Conservation (phyloP, 495 filamentous ascomycete genomes). For the Mytilinidion resinicola region DNA sequence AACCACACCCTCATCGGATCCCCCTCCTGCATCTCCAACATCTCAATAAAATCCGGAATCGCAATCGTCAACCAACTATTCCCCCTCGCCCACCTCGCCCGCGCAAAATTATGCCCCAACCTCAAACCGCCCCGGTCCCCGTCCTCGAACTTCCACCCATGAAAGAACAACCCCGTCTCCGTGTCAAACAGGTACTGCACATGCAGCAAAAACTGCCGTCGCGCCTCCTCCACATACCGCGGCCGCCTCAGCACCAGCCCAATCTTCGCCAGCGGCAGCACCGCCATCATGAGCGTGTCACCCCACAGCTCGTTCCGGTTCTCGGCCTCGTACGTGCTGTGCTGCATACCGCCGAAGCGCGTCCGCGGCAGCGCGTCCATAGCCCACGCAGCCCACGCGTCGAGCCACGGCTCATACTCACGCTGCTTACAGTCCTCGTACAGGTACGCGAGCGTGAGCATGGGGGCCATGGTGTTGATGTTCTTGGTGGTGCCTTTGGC, state of each 20-base stretch:
- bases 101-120: conserved; percentile 64
- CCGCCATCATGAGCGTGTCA: conserved; percentile 77
- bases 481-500: conserved; percentile 68
- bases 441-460: conserved; percentile 63
- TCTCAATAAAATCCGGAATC: conserved; percentile 65
- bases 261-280: conserved; percentile 68
- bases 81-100: conserved; percentile 62
- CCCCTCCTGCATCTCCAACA: conserved; percentile 49
- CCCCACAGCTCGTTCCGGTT: conserved; percentile 71
- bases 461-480: conserved; percentile 72
- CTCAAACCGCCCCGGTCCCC: conserved; percentile 18
- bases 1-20: conserved; percentile 59
- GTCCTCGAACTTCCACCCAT: conserved; percentile 64
- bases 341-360: conserved; percentile 65
- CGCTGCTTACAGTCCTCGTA: conserved; percentile 60
- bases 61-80: conserved; percentile 68
- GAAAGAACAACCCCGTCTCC: conserved; percentile 61
- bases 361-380: conserved; percentile 66
- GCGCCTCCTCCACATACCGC: conserved; percentile 65
- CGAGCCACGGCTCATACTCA: conserved; percentile 62
- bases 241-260: conserved; percentile 57
- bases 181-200: conserved; percentile 67
- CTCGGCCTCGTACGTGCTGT: conserved; percentile 58
- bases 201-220: conserved; percentile 64
- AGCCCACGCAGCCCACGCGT: conserved; percentile 70